Base-by-base conservation (phyloP, 2,329 filamentous ascomycete species). In the Claviceps lovelessii region DNA sequence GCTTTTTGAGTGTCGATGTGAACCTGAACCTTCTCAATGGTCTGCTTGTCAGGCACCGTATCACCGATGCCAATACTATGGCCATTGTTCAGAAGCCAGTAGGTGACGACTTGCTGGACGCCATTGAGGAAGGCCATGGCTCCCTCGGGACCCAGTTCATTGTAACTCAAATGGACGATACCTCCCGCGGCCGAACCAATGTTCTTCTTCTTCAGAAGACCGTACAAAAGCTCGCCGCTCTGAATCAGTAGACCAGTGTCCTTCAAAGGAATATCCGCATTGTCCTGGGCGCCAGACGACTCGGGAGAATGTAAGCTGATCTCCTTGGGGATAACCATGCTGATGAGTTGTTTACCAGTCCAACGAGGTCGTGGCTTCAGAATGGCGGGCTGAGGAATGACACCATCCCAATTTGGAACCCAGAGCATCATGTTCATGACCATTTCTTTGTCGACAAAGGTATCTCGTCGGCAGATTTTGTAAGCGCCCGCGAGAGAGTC, bases 1-100 rank as follows among this genome's bases (percentile, higher is more conserved):
- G 76, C 76, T 75, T 98, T 98, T 64, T 94, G 83, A 45, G 80
- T 78, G 31, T 86, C 79, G 60, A 98, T 90, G 55, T 88, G 86
- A 7, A 80, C 78, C 65, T 95, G 86, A 53, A 98, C 90, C 70
- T 86, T 86, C 54, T 84, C 78, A 56, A 95, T 94, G 3, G 91
- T 97, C 19, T 75, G 73, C 59, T 83, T 82, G 67, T 97, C 90
- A 5, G 93, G 94, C 64, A 98, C 91, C 1, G 93, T 97, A 68
- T 98, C 93, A 73, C 93, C 94, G 63, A 98, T 95, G 73, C 93
- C 93, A 60, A 98, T 96, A 71, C 90, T 96, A 77, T 95, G 93
- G 52, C 93, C 93, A 63, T 95, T 86, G 70, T 98, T 91, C 44
- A 97, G 74, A 46, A 98, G 81, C 93, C 93, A 98, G 72, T 97